phyloP scores from a whole-genome alignment of 2,329 filamentous ascomycete genomes.

The Penicillium corylophilum region DNA sequence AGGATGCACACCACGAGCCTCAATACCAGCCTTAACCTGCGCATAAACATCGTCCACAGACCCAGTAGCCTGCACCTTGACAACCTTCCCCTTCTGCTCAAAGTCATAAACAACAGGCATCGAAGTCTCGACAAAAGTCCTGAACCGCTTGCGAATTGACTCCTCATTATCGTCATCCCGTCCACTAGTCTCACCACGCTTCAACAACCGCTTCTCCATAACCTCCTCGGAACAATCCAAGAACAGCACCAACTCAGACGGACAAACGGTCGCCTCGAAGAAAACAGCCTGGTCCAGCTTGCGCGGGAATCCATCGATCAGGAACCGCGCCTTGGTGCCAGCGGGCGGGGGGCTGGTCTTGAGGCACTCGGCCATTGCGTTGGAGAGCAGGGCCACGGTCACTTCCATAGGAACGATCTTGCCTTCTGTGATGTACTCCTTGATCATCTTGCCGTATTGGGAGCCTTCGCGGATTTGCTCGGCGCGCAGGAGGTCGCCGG shows the following conservation, averaged over 20 bases:
- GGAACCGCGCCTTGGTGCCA: constrained; percentile 65
- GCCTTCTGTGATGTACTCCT: constrained; percentile 88
- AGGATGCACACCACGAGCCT: constrained; percentile 40
- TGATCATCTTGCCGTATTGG: constrained; percentile 90
- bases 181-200: constrained; percentile 90
- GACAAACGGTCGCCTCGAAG: constrained; percentile 88
- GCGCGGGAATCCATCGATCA: constrained; percentile 81
- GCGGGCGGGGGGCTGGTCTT: constrained; percentile 40
- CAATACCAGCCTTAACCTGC: constrained; percentile 51
- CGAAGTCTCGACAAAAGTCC: constrained; percentile 88
- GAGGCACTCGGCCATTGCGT: constrained; percentile 78
- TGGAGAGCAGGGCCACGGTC: constrained; percentile 88
- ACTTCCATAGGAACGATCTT: constrained; percentile 99
- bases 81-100: constrained; percentile 71
- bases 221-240: constrained; percentile 88
- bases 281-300: constrained; percentile 96
- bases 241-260: constrained; percentile 83
- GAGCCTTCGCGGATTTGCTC: constrained; percentile 86
- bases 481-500: constrained; percentile 87
- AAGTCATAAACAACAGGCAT: constrained; percentile 95
- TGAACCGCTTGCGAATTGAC: constrained; percentile 94
- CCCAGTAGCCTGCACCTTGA: constrained; percentile 73
- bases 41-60: constrained; percentile 64
- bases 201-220: constrained; percentile 79
- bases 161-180: constrained; percentile 91